Base-by-base conservation (phyloP, 2,329 filamentous ascomycete genomes). In the Colletotrichum liaoningense region DNA sequence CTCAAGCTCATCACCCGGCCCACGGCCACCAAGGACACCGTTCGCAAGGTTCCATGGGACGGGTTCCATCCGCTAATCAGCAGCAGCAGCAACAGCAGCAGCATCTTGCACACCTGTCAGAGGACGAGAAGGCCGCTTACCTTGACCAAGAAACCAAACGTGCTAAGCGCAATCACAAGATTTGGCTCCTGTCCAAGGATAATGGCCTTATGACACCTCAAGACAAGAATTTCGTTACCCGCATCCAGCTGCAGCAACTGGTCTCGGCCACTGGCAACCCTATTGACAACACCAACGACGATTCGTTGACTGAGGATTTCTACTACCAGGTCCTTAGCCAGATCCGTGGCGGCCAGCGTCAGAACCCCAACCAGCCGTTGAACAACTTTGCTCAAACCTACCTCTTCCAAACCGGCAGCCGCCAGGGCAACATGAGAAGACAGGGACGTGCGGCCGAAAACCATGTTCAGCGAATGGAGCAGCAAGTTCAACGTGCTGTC, bases 131-230 rank as follows among this genome's bases (percentile, higher is more conserved):
- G 80, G 90, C 92, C 2, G 92, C 93, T 2, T 97, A 95, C 80
- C 83, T 98, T 66, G 92, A 95, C 76, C 95, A 98, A 81, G 97
- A 99, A 82, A 95, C 95, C 0, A 97, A 95, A 84, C 92, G 97
- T 63, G 95, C 97, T 6, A 99, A 99, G 87, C 91, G 97, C 55
- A 98, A 99, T 80, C 96, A 98, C 86, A 99, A 99, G 87, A 98
- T 99, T 75, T 96, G 95, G 85, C 87, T 97, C 55, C 86, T 98
- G 66, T 97, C 95, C 28, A 95, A 95, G 84, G 95, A 97, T 79
- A 99, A 99, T 79, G 97, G 97, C 28, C 85, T 99, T 74, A 99
- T 99, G 97, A 99, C 97, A 4, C 97, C 97, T 0, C 96, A 98
- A 80, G 97, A 99, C 84, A 99, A 99, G 88, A 99, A 98, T 81